phyloP scores from a whole-genome alignment of 306 rosid species.

The Rosa lucieae region DNA sequence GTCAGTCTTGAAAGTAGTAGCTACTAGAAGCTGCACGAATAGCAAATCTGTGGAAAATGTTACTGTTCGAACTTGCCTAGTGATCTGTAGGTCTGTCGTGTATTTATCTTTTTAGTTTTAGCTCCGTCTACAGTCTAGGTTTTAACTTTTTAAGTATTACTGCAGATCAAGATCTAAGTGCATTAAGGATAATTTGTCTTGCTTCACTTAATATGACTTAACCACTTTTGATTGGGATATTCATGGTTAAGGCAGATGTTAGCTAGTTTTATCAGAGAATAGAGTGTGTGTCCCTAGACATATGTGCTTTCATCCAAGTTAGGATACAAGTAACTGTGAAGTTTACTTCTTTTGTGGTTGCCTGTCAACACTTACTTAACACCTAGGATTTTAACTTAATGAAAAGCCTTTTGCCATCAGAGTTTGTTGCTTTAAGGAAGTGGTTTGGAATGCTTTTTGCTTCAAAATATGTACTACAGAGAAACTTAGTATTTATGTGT shows the following conservation, averaged over 20 bases:
- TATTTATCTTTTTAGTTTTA: not conserved
- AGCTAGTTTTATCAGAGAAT: not conserved
- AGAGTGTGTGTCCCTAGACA: not conserved
- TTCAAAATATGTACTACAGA: not conserved
- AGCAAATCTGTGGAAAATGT: not conserved
- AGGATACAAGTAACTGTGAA: not conserved
- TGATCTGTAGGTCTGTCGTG: not conserved
- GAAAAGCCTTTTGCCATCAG: slow-evolving; percentile 1
- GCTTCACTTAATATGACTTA: not conserved
- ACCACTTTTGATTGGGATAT: not conserved
- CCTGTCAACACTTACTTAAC: not conserved
- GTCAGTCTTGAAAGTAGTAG: too few relatives aligned
- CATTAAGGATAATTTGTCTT: not conserved
- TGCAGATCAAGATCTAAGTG: not conserved
- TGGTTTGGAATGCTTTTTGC: not conserved
- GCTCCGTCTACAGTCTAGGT: not conserved
- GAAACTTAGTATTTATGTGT: not conserved
- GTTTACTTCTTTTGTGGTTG: not conserved
- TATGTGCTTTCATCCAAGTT: not conserved
- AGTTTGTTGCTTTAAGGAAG: not conserved
- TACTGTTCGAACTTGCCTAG: not conserved
- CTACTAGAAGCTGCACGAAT: not conserved
- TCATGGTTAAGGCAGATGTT: not conserved
- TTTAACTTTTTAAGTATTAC: not conserved
- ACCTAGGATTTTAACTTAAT: not conserved